Percentiles rank a stretch among this genome's conserved stretches.
phyloP scores from a whole-genome alignment of 176 grass and related monocot genomes.

The Musa troglodytarum region DNA sequence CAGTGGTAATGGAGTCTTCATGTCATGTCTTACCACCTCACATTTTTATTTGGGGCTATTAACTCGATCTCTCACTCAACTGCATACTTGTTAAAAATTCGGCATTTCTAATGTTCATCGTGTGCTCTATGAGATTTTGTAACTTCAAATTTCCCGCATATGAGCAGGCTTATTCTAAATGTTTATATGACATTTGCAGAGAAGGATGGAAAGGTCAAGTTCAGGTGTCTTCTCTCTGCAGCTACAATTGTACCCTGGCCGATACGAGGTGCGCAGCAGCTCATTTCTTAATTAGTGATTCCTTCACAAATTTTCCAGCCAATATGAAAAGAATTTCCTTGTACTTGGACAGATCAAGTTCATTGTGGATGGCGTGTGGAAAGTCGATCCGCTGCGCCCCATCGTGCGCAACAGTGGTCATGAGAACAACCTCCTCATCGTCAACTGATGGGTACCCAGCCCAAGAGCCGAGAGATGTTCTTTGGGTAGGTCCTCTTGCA shows the following conservation, averaged over 20 bases:
- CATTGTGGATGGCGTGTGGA: constrained; percentile 94
- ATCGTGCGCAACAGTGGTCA: constrained; percentile 51
- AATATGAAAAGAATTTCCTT: neutral
- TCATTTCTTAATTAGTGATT: constrained; percentile 6
- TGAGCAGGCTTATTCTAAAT: neutral
- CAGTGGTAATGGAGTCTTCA: no score
- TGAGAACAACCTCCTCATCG: constrained; percentile 83
- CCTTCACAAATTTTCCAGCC: neutral
- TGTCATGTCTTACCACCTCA: no score
- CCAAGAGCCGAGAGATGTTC: no score
- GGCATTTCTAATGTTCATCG: no score
- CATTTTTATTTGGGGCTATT: no score
- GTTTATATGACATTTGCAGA: constrained; percentile 30
- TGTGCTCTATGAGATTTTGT: neutral
- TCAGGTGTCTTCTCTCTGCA: constrained; percentile 68
- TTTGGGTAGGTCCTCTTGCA: no score
- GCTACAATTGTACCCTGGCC: constrained; percentile 79
- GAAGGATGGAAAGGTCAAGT: constrained; percentile 71
- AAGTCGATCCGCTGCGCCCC: constrained; percentile 72
- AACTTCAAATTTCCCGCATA: neutral
- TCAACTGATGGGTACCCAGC: constrained; percentile 35
- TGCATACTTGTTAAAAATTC: neutral
- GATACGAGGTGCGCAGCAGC: constrained; percentile 64
- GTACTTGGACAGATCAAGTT: constrained; percentile 69
- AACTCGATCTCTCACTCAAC: neutral